These are phyloP conservation scores for Trichosanthes cucumerina DNA, from an alignment of 306 rosid genomes.

Conservation along the genomic window DNA sequence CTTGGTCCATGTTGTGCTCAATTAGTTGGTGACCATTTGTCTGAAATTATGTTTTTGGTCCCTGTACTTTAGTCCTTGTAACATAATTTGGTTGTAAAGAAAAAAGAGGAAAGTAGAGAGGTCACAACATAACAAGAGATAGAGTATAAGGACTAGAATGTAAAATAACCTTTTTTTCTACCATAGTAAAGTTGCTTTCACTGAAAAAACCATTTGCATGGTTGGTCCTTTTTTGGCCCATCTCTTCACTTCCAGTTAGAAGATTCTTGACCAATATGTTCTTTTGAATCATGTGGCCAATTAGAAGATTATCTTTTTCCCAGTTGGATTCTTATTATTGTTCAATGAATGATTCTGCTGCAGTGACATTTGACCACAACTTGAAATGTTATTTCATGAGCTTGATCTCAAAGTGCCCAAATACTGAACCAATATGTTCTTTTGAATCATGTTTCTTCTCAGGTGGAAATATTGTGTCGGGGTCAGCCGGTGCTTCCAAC, in stretches of 20 bases:
- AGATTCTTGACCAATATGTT: no score
- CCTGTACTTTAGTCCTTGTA: neutral
- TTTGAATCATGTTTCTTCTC: neutral
- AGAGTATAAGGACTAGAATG: no score
- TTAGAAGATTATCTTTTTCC: neutral
- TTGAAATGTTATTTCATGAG: neutral
- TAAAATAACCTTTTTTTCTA: no score
- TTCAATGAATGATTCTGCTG: neutral
- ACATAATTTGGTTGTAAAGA: neutral
- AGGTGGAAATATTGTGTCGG: conserved; percentile 86
- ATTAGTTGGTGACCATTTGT: neutral
- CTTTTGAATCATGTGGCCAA: neutral
- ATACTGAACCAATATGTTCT: neutral
- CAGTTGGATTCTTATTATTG: neutral
- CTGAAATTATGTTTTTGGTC: neutral
- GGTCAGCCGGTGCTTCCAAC: conserved; percentile 74
- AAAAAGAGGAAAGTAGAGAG: neutral
- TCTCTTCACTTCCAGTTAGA: no score
- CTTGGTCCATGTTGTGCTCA: neutral
- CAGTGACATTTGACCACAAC: neutral
- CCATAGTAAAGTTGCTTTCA: no score
- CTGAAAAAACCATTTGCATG: no score
- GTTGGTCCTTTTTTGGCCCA: no score
- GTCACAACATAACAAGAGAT: neutral
- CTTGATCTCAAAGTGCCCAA: neutral